Percentiles rank a stretch among this genome's conserved stretches.
Conservation (phyloP, 305 asterid genomes). For the Plantago coronopus region DNA sequence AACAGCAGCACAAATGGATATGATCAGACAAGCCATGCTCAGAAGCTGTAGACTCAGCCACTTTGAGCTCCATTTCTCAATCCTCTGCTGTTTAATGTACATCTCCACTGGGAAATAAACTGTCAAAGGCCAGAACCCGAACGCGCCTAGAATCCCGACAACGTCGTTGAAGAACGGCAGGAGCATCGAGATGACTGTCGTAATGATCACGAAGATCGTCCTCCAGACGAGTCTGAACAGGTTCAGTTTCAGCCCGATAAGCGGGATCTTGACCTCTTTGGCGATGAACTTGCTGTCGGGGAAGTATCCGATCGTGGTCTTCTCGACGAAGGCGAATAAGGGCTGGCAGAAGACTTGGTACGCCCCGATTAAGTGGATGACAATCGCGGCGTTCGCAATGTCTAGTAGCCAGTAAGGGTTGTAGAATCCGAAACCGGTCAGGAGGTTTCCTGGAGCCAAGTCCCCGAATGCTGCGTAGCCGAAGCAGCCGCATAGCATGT, state of each 20-base stretch:
- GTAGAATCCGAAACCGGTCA: constrained; percentile 71
- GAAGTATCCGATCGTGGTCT: constrained; percentile 28
- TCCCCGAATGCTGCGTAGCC: constrained; percentile 73
- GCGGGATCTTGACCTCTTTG: constrained; percentile 37
- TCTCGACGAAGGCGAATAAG: constrained; percentile 54
- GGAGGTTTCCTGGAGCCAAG: constrained; percentile 49
- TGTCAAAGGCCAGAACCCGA: constrained; percentile 71
- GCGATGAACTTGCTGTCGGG: constrained; percentile 39
- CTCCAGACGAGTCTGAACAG: constrained; percentile 60
- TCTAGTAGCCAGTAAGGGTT: constrained; percentile 63
- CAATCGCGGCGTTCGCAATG: constrained; percentile 51
- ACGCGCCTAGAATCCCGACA: constrained; percentile 71
- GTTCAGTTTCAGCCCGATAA: constrained; percentile 48
- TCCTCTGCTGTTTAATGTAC: constrained; percentile 53
- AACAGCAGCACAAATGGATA: constrained; percentile 62
- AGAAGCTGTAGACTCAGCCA: constrained; percentile 58
- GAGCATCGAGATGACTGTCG: constrained; percentile 57
- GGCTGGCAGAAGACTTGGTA: constrained; percentile 77
- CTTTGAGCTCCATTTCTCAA: constrained; percentile 57
- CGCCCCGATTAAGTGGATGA: constrained; percentile 53
- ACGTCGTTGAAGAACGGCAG: constrained; percentile 72
- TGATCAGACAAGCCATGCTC: constrained; percentile 48
- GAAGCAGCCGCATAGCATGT: constrained; percentile 61
- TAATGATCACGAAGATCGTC: constrained; percentile 45
- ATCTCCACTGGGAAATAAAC: constrained; percentile 69